phyloP scores from a whole-genome alignment of 176 grass and related monocot species.

The Carex cristatella region DNA sequence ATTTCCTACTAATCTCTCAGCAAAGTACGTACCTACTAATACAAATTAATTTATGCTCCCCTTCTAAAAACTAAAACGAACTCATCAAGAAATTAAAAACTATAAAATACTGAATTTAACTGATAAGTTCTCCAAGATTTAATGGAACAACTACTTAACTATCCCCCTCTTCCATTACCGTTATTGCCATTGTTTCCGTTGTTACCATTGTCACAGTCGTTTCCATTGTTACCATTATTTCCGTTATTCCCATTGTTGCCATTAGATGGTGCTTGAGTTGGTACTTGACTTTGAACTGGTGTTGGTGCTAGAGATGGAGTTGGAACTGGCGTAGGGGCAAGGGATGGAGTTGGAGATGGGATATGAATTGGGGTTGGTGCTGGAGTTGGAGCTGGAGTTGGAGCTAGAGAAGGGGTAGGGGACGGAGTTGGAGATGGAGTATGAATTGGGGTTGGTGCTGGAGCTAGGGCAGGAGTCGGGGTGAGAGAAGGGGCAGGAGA shows the following conservation, averaged over 20 bases:
- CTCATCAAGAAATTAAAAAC: not conserved
- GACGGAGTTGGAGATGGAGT: too few species aligned
- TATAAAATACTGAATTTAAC: not conserved
- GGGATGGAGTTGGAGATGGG: too few species aligned
- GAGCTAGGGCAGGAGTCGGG: too few species aligned
- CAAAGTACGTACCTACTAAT: not conserved
- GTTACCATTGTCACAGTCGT: not conserved
- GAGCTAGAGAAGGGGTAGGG: too few species aligned
- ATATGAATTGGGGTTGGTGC: too few species aligned
- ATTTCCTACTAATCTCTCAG: not conserved
- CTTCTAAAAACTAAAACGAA: not conserved
- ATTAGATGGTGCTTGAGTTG: not conserved
- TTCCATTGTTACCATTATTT: not conserved
- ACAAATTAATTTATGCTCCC: not conserved
- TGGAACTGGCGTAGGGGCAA: too few species aligned
- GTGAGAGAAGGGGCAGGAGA: too few species aligned
- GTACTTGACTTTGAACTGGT: too few species aligned
- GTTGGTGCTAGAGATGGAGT: too few species aligned
- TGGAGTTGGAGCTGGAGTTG: too few species aligned
- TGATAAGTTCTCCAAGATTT: not conserved
- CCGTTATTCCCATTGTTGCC: not conserved
- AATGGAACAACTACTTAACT: not conserved
- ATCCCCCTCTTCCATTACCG: not conserved
- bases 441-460: too few species aligned
- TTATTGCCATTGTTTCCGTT: not conserved